Percentiles rank a stretch among this genome's conserved stretches.
Evolutionary conservation across 768 basidiomycete species (phyloP).

Genomic region (Trametes cubensis): DNA sequence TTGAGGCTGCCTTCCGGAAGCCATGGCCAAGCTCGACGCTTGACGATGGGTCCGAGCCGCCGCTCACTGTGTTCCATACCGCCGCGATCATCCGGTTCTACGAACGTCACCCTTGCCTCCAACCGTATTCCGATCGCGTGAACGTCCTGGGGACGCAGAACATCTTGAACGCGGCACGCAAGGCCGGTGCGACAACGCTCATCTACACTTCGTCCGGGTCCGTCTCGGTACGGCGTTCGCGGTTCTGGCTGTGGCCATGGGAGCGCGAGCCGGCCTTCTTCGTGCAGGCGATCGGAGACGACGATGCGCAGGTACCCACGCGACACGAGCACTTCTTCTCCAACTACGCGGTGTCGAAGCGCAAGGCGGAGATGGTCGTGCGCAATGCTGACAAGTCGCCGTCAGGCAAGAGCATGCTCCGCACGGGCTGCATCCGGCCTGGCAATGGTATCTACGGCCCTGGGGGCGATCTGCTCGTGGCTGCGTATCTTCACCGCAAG

Average conservation of each 20-base stretch:
- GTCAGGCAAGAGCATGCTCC: slow-evolving; percentile 45
- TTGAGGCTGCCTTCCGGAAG: slow-evolving; percentile 62
- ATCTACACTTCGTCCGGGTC: slow-evolving; percentile 79
- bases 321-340: slow-evolving; percentile 70
- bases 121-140: slow-evolving; percentile 58
- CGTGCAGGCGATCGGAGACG: slow-evolving; percentile 67
- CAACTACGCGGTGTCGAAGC: slow-evolving; percentile 75
- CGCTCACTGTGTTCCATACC: slow-evolving; percentile 73
- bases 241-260: slow-evolving; percentile 79
- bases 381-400: slow-evolving; percentile 44
- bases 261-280: slow-evolving; percentile 57
- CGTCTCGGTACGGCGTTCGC: slow-evolving; percentile 55
- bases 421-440: slow-evolving; percentile 77
- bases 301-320: slow-evolving; percentile 55
- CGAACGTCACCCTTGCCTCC: slow-evolving; percentile 56
- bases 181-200: slow-evolving; percentile 56
- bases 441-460: slow-evolving; percentile 79
- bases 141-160: slow-evolving; percentile 73
- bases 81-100: slow-evolving; percentile 81
- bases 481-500: slow-evolving; percentile 61
- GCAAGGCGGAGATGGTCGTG: slow-evolving; percentile 54
- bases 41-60: slow-evolving; percentile 34
- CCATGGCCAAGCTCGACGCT: slow-evolving; percentile 52
- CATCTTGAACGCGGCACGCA: slow-evolving; percentile 59
- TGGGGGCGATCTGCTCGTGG: slow-evolving; percentile 70